Evolutionary conservation across 106 monocot species (phyloP), one percentile per base, ranked within the genome.

Genomic region (Platanthera guangdongensis): DNA sequence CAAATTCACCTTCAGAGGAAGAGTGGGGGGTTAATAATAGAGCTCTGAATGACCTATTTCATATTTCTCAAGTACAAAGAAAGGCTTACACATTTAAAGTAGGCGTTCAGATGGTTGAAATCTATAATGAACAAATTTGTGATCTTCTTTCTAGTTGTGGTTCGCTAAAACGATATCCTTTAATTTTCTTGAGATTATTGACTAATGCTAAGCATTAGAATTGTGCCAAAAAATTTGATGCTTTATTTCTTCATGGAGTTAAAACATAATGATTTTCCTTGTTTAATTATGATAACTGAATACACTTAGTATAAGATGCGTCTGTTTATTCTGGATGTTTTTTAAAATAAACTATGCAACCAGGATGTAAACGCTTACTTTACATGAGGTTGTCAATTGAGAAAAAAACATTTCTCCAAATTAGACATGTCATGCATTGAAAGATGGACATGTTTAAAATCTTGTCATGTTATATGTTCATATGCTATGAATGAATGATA

Each of bases 101-200:
- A 62, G 86, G 85, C 14, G 94, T 99, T 64, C 97, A 99, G 47
- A 99, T 99, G 97, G 89, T 99, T 69, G 97, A 99, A 72, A 94
- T 99, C 77, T 94, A 99, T 76, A 99, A 99, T 76, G 97, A 99
- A 67, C 89, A 94, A 94, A 94, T 99, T 32, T 94, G 97, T 15
- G 97, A 99, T 94, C 94, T 99, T 21, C 92, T 99, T 46, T 76
- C 86, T 65, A 89, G 59, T 81, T 85, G 82, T 77, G 79, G 76
- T 75, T 52, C 78, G 11, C 94, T 87, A 52, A 94, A 89, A 78
- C 89, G 81, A 99, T 99, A 99, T 99, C 97, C 97, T 92, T 94
- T 13, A 18, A 19, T 77, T 63, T 63, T 63, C 21, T 21, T 8
- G 22, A 21, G 8, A 21, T 63, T 63, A 19, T 63, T 28, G 22